phyloP scores from a whole-genome alignment of 2,329 filamentous ascomycete genomes.

The Exophiala alcalophila region DNA sequence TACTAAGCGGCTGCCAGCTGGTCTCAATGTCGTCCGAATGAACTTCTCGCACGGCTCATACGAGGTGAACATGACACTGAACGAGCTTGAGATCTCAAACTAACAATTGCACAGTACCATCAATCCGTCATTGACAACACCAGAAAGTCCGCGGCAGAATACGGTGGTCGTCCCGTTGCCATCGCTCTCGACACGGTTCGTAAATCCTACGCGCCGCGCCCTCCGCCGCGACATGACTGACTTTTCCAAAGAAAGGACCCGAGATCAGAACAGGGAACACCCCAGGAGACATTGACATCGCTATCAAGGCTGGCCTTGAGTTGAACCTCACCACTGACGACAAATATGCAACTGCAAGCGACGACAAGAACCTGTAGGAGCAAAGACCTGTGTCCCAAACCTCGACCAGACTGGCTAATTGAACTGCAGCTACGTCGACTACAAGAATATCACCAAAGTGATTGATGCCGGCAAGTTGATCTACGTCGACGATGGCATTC shows the following conservation, averaged over 20 bases:
- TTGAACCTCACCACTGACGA: slow-evolving; percentile 98
- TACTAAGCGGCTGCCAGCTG: slow-evolving; percentile 50
- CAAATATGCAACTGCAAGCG: slow-evolving; percentile 76
- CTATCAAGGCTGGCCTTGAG: slow-evolving; percentile 77
- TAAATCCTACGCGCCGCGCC: neutral
- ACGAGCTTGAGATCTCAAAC: slow-evolving; percentile 17
- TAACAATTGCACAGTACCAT: slow-evolving; percentile 65
- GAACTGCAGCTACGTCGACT: slow-evolving; percentile 78
- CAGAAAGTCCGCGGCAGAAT: slow-evolving; percentile 74
- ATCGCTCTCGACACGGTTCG: slow-evolving; percentile 84
- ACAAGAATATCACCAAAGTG: slow-evolving; percentile 99
- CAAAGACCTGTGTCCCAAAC: no score
- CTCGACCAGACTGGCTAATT: neutral
- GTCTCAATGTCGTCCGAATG: slow-evolving; percentile 99
- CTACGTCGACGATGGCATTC: slow-evolving; percentile 97
- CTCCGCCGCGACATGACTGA: slow-evolving; percentile 30
- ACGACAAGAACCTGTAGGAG: slow-evolving; percentile 93
- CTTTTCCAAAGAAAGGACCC: slow-evolving; percentile 62
- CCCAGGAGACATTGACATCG: slow-evolving; percentile 66
- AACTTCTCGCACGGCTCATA: slow-evolving; percentile 97
- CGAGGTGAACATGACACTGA: slow-evolving; percentile 49
- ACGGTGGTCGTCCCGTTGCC: slow-evolving; percentile 81
- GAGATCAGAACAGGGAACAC: slow-evolving; percentile 84
- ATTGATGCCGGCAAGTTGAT: slow-evolving; percentile 87
- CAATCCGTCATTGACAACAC: slow-evolving; percentile 97